Evolutionary conservation across 2,329 filamentous ascomycete species (phyloP).

Genomic region (Hymenoscyphus repandus): DNA sequence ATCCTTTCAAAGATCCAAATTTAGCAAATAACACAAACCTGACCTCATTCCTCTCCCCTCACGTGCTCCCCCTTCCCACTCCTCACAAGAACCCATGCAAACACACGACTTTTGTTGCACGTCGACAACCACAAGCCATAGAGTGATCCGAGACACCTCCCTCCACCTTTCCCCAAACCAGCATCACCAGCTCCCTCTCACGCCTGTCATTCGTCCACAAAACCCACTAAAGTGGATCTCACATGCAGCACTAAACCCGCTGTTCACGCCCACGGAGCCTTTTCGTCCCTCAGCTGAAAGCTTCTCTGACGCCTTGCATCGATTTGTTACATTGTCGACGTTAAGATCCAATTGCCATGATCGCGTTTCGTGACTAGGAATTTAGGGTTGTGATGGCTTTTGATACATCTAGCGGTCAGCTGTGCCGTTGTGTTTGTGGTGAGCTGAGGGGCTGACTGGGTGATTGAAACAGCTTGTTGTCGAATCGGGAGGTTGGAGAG

Average conservation of each 20-base stretch:
- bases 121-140: constrained; percentile 1
- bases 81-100: background rate
- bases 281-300: background rate
- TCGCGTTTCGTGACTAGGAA: no score
- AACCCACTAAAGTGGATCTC: background rate
- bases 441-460: background rate
- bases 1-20: no score
- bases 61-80: background rate
- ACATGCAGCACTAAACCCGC: background rate
- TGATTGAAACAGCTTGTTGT: background rate
- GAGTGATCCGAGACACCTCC: constrained; percentile 1
- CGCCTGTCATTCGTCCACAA: no score
- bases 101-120: background rate
- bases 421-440: background rate
- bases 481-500: no score
- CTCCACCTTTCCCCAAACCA: constrained; percentile 37
- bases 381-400: no score
- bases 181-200: background rate
- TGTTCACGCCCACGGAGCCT: background rate
- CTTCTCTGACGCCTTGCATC: background rate
- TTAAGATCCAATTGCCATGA: background rate
- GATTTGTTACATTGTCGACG: background rate
- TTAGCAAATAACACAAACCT: background rate
- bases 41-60: background rate
- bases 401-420: background rate